Conservation (phyloP, 805 yeast species). For the Zygosaccharomyces kombuchaensis region DNA sequence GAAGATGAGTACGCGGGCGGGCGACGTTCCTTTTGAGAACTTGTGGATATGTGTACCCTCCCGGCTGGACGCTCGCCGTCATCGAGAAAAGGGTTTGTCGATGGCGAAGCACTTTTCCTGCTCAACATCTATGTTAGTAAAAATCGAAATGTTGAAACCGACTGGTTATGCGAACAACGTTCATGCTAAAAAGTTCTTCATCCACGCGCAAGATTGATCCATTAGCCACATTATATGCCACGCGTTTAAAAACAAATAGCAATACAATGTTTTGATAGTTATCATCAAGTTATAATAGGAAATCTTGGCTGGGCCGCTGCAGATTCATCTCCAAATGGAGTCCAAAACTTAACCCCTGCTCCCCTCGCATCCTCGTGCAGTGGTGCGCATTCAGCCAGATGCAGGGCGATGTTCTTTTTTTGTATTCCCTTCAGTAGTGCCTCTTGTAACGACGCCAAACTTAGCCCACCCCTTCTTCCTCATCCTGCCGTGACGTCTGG, state of each 20-base stretch:
- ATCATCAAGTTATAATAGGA: background rate
- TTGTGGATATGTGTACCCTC: background rate
- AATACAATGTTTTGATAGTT: background rate
- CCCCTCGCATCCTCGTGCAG: background rate
- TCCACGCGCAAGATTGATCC: background rate
- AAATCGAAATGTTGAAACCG: background rate
- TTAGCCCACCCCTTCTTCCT: background rate
- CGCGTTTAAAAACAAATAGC: background rate
- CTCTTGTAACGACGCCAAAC: background rate
- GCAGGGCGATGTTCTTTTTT: background rate
- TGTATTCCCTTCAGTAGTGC: background rate
- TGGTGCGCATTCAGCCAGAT: too few species aligned
- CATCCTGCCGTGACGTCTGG: background rate
- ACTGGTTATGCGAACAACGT: background rate
- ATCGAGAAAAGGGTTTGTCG: constrained; percentile 35
- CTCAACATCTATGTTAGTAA: constrained; percentile 11
- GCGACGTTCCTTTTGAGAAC: constrained; percentile 1
- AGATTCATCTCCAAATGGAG: constrained; percentile 2
- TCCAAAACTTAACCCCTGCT: background rate
- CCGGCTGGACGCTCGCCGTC: constrained; percentile 24
- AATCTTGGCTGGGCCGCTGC: background rate
- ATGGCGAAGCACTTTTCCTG: constrained; percentile 16
- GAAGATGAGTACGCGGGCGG: constrained; percentile 35
- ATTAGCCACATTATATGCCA: constrained; percentile 1
- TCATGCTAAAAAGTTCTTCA: background rate